Base-by-base conservation (phyloP, 176 grass and related monocot genomes). In the Aegilops umbellulata region DNA sequence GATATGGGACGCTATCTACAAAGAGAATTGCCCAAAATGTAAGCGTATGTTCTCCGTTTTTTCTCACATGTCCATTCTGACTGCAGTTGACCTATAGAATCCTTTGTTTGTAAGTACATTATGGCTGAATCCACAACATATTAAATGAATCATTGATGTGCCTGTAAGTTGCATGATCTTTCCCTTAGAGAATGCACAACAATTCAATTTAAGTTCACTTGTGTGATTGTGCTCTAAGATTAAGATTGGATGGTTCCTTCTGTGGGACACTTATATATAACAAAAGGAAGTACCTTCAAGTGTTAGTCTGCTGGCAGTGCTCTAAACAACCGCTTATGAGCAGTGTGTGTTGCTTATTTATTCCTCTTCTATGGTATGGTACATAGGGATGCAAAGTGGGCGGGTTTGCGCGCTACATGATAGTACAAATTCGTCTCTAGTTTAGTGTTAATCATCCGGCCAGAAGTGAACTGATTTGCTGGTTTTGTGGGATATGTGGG, bases 11-110 rank as follows among this genome's bases (percentile, higher is more conserved):
- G 86, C 97, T 31, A 81, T 99, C 83, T 99, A 99, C 81, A 91
- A 91, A 87, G 97, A 99, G 75, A 96, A 99, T 65, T 99, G 97
- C 57, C 97, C 97, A 77, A 99, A 92, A 99, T 96, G 97, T 99
- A 85, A 76, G 92, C 44, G 87, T 15, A 62, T 42, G 14, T 87
- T 49, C 38, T 80, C 38, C 25, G 12, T 16, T 78, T 76, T 65
- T 11, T 65, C 65, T 20, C 14, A 65, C 26, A 36, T 67, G 14
- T 39, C 64, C 41, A 39, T 82, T 77, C 14, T 34, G 27, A 57
- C 51, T 67, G 79, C 60, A 76, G 26, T 87, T 87, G 42, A 49
- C 65, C 17, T 36, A 35, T 79, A 29, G 46, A 26, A 2, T 60
- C 58, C 26, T 65, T 82, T 32, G 41, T 84, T 73, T 32, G 22